Conservation (phyloP, 495 filamentous ascomycete genomes). For the Penicillium cinerascens region DNA sequence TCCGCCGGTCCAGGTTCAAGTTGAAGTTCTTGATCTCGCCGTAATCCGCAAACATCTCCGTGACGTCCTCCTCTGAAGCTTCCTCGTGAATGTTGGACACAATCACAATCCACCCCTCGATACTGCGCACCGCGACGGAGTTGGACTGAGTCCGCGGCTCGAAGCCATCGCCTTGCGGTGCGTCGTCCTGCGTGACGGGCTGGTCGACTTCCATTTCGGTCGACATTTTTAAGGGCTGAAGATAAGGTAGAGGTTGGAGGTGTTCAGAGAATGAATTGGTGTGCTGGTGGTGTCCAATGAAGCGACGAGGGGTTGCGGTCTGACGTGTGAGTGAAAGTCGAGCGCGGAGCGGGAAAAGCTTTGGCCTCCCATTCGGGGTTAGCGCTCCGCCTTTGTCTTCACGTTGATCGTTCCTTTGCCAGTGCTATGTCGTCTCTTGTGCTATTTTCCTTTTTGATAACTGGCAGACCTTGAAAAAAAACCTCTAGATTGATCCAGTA, state of each 20-base stretch:
- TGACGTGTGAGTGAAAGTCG: conserved; percentile 2
- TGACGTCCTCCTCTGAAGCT: conserved; percentile 91
- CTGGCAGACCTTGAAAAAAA: too few species aligned
- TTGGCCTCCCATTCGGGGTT: conserved; percentile 8
- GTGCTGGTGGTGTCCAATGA: neutral
- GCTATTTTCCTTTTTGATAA: too few species aligned
- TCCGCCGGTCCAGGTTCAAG: conserved; percentile 89
- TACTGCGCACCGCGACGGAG: conserved; percentile 90
- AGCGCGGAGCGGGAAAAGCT: conserved; percentile 11
- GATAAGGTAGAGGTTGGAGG: neutral
- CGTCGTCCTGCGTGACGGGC: conserved; percentile 44
- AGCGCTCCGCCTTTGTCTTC: conserved; percentile 7
- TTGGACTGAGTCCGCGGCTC: conserved; percentile 69
- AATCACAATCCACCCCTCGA: conserved; percentile 98
- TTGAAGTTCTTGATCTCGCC: conserved; percentile 98
- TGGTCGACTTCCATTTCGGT: conserved; percentile 81
- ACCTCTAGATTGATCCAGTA: neutral
- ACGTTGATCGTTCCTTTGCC: neutral
- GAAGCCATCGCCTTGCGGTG: conserved; percentile 51
- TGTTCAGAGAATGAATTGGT: neutral
- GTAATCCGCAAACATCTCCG: conserved; percentile 91
- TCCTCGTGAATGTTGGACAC: conserved; percentile 98
- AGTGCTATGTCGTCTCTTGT: neutral
- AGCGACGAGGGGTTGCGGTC: conserved; percentile 1
- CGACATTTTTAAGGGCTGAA: conserved; percentile 48